A percentile compares a stretch with the other conserved stretches of the same genome.
Evolutionary conservation across 768 basidiomycete species (phyloP).

Genomic region (Infundibulicybe gibba): DNA sequence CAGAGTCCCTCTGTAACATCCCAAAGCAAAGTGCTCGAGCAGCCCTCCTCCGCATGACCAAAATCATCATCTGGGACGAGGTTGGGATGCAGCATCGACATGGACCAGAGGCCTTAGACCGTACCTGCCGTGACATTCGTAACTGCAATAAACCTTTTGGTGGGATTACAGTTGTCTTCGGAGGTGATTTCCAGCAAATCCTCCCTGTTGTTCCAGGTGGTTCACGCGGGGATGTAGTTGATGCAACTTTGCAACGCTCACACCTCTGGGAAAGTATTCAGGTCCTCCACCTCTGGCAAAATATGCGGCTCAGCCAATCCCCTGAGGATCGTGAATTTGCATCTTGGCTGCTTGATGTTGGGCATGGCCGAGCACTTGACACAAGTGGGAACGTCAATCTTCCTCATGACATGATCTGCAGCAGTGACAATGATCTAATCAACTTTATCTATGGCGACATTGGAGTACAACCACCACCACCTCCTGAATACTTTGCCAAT

Average conservation of each 20-base stretch:
- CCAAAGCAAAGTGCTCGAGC: constrained; percentile 21
- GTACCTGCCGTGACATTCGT: constrained; percentile 28
- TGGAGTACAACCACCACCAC: background rate
- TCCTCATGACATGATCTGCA: constrained; percentile 4
- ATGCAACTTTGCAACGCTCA: constrained; percentile 30
- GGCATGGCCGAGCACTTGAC: constrained; percentile 8
- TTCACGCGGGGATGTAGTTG: constrained; percentile 31
- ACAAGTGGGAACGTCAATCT: constrained; percentile 1
- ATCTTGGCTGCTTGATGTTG: constrained; percentile 11
- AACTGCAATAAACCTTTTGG: constrained; percentile 31
- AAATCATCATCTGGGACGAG: constrained; percentile 45
- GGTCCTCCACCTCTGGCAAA: constrained; percentile 28
- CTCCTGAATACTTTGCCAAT: constrained; percentile 26
- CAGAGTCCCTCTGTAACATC: constrained; percentile 24
- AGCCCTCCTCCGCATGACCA: constrained; percentile 25
- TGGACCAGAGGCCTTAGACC: constrained; percentile 35
- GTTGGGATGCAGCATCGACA: constrained; percentile 31
- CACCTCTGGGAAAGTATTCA: constrained; percentile 30
- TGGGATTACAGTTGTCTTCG: constrained; percentile 40
- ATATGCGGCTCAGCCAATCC: constrained; percentile 30
- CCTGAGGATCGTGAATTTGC: constrained; percentile 23
- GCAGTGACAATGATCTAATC: constrained; percentile 25
- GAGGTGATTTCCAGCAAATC: constrained; percentile 46
- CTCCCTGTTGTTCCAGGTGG: constrained; percentile 40
- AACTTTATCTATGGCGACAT: constrained; percentile 15